Evolutionary conservation across 176 grass and related monocot species (phyloP).

Genomic region (Triticum dicoccoides): DNA sequence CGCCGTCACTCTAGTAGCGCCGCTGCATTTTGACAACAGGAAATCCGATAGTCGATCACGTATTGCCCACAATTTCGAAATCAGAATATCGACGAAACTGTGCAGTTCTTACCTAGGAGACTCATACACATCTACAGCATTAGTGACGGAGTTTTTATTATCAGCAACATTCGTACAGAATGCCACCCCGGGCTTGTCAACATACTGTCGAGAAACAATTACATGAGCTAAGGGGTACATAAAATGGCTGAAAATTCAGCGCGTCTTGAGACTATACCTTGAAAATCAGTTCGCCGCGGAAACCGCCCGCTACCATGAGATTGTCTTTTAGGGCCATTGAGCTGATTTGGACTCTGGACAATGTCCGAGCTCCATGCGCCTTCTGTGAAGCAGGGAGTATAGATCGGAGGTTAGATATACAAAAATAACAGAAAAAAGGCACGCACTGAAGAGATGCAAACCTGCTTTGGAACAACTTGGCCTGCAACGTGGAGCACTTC

Average conservation of each 20-base stretch:
- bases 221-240: not conserved
- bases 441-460: not conserved
- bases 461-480: slow-evolving; percentile 45
- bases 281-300: slow-evolving; percentile 77
- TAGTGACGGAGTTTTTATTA: slow-evolving; percentile 59
- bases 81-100: not conserved
- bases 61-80: not conserved
- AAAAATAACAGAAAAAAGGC: not conserved
- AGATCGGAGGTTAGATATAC: not conserved
- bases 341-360: slow-evolving; percentile 73
- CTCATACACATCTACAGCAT: slow-evolving; percentile 54
- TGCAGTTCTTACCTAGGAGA: slow-evolving; percentile 50
- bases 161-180: slow-evolving; percentile 63
- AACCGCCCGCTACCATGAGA: slow-evolving; percentile 65
- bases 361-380: slow-evolving; percentile 24
- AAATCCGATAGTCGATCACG: not conserved
- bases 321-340: slow-evolving; percentile 56
- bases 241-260: not conserved
- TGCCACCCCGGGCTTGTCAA: slow-evolving; percentile 51
- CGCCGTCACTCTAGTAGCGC: slow-evolving; percentile 44
- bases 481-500: slow-evolving; percentile 55
- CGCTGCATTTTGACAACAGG: slow-evolving; percentile 35
- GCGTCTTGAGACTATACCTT: slow-evolving; percentile 40
- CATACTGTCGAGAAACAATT: slow-evolving; percentile 32
- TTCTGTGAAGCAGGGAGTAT: slow-evolving; percentile 27